Base-by-base conservation (phyloP, 441 rosid species). In the Rhodomyrtus psidioides region DNA sequence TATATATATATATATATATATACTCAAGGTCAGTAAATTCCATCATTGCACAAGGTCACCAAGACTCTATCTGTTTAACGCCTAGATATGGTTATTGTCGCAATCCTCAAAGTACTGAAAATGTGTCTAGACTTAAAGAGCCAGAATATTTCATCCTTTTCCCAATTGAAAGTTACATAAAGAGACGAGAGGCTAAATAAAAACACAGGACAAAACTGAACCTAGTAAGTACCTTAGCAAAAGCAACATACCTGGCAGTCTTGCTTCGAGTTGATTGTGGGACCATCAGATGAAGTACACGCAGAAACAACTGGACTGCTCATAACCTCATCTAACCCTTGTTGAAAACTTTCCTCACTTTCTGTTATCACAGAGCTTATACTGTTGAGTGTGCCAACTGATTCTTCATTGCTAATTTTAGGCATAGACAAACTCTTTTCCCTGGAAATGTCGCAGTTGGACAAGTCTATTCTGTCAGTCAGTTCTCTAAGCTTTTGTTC, bases 401-500 rank as follows among this genome's bases (percentile, higher is more conserved):
- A 90, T 87, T 90, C 91, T 87, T 88, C 92, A 75, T 90, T 87
- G 88, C 90, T 89, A 87, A 92, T 91, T 46, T 90, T 82, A 6
- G 94, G 91, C 89, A 89, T 85, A 90, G 83, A 83, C 58, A 85
- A 83, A 89, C 46, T 87, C 84, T 89, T 92, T 62, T 94, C 95
- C 88, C 86, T 88, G 88, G 93, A 89, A 86, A 88, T 87, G 86
- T 93, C 88, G 88, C 92, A 91, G 39, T 89, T 83, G 83, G 96
- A 90, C 83, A 93, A 90, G 88, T 96, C 96, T 23, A 95, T 85
- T 91, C 92, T 94, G 84, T 91, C 86, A 39, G 97, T 88, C 88
- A 95, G 86, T 89, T 97, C 99, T 85, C 87, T 90, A 59, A 96
- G 93, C 91, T 97, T 97, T 85, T 94, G 92, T 60, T 94, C 98